A percentile compares a stretch with the other conserved stretches of the same genome.
phyloP scores from a whole-genome alignment of 768 basidiomycete genomes.

The Phlebiopsis flavidoalba region DNA sequence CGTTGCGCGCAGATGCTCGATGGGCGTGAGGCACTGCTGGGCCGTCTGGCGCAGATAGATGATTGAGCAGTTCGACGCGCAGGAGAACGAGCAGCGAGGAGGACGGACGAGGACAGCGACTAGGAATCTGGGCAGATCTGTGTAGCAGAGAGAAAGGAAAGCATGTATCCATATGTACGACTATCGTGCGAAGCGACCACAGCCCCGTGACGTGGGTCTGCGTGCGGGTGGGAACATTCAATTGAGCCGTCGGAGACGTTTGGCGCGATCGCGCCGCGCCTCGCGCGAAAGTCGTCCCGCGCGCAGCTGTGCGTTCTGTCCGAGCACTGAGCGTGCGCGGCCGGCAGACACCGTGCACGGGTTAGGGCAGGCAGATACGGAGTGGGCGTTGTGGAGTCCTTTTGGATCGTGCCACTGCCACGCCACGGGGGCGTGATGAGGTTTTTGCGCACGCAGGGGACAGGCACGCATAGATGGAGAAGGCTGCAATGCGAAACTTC shows the following conservation, averaged over 20 bases:
- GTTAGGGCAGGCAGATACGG: neutral
- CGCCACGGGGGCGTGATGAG: neutral
- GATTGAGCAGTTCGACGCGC: slow-evolving; percentile 79
- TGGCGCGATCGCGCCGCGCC: neutral
- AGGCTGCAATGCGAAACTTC: neutral
- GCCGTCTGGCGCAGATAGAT: slow-evolving; percentile 59
- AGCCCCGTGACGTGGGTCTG: neutral
- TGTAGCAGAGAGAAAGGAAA: neutral
- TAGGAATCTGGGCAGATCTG: slow-evolving; percentile 6
- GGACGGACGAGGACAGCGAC: slow-evolving; percentile 15
- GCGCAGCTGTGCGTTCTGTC: too few relatives aligned
- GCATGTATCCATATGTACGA: neutral
- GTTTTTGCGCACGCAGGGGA: neutral
- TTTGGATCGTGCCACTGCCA: neutral
- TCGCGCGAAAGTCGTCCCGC: neutral
- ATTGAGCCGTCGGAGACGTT: neutral
- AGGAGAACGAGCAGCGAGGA: slow-evolving; percentile 49
- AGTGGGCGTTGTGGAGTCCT: slow-evolving; percentile 4
- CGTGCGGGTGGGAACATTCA: neutral
- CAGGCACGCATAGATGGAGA: neutral
- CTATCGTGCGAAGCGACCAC: neutral
- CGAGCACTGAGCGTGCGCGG: neutral
- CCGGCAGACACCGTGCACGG: neutral
- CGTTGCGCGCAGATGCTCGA: slow-evolving; percentile 31
- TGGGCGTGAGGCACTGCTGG: slow-evolving; percentile 68